phyloP scores from a whole-genome alignment of 805 yeast genomes.

The Cephaloascus fragrans region DNA sequence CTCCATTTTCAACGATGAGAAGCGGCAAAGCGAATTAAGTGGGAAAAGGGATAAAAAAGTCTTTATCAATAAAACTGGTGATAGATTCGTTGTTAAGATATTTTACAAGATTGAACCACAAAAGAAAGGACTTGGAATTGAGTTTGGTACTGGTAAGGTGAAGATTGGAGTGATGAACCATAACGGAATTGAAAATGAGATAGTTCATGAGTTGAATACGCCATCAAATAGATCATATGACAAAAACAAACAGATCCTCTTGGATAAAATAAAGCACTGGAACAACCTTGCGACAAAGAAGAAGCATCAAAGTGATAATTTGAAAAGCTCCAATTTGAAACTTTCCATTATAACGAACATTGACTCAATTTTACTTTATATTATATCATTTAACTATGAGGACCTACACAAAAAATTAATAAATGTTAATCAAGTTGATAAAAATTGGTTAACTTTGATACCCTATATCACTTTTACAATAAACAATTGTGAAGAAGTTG shows the following conservation, averaged over 20 bases:
- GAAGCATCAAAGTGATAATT: slow-evolving; percentile 28
- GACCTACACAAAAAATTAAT: slow-evolving; percentile 18
- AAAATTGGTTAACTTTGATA: slow-evolving; percentile 23
- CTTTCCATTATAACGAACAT: slow-evolving; percentile 21
- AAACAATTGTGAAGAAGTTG: slow-evolving; percentile 6
- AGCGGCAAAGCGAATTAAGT: too few relatives aligned
- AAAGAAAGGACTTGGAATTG: background rate
- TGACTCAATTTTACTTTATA: slow-evolving; percentile 26
- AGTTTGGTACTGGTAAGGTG: background rate
- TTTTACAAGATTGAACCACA: background rate
- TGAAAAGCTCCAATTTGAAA: slow-evolving; percentile 10
- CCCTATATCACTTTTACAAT: slow-evolving; percentile 18
- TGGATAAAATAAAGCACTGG: slow-evolving; percentile 21
- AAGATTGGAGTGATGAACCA: background rate
- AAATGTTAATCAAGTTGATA: slow-evolving; percentile 12
- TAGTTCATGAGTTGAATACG: slow-evolving; percentile 1
- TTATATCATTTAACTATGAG: slow-evolving; percentile 25
- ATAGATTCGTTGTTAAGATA: background rate
- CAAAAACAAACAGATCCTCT: slow-evolving; percentile 9
- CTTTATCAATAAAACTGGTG: background rate
- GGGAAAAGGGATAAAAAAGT: background rate
- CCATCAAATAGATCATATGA: background rate
- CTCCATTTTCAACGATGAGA: slow-evolving; percentile 1
- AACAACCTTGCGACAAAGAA: slow-evolving; percentile 19
- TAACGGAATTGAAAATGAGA: slow-evolving; percentile 2